Conservation (phyloP, 2,329 filamentous ascomycete species). For the Colletotrichum sp. region DNA sequence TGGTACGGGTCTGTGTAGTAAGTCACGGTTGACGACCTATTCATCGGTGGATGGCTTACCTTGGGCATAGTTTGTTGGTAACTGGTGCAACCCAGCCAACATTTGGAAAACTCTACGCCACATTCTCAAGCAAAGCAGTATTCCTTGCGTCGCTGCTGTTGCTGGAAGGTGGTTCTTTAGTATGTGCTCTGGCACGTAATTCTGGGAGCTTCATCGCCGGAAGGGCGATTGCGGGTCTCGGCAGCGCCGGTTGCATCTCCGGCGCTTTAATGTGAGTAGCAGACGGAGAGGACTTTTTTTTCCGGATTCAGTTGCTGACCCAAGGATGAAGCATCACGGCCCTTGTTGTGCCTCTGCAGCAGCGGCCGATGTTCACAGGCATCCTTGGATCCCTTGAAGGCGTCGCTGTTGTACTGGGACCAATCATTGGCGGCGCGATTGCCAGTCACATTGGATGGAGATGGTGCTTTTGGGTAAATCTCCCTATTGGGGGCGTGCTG, state of each 20-base stretch:
- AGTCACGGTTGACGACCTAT: not conserved
- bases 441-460: constrained; percentile 18
- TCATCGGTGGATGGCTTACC: not conserved
- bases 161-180: not conserved
- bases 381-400: constrained; percentile 52
- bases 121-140: constrained; percentile 40
- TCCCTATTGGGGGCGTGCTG: constrained; percentile 57
- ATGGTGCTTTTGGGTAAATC: constrained; percentile 65
- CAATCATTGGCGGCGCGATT: not conserved
- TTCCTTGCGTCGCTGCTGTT: not conserved
- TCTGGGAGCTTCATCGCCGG: not conserved
- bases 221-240: constrained; percentile 1
- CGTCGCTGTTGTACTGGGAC: not conserved
- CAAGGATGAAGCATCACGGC: constrained; percentile 32
- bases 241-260: constrained; percentile 28
- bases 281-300: not conserved
- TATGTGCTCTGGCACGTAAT: not conserved
- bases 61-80: constrained; percentile 28
- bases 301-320: constrained; percentile 28
- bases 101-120: constrained; percentile 35
- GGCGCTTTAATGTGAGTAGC: constrained; percentile 41
- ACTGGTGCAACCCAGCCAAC: constrained; percentile 24
- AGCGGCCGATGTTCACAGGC: constrained; percentile 38
- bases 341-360: constrained; percentile 31
- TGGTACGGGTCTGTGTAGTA: constrained; percentile 51